A percentile compares a stretch with the other conserved stretches of the same genome.
These are phyloP conservation scores for Pestalotiopsis sp. DNA, from an alignment of 2,329 filamentous ascomycete genomes.

Conservation along the genomic window DNA sequence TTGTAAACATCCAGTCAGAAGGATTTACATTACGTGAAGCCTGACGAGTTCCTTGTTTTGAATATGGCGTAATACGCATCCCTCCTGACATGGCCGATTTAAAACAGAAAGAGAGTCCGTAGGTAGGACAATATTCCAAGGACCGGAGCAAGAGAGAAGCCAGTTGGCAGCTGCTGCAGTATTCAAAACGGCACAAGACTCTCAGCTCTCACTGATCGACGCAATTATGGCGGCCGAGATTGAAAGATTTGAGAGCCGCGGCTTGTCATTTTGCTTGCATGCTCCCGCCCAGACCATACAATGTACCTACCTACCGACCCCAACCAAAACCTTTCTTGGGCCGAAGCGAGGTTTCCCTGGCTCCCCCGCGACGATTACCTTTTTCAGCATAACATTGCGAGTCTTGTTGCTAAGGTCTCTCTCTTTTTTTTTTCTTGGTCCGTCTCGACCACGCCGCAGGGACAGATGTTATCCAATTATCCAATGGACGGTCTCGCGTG, in stretches of 20 bases:
- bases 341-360: background rate
- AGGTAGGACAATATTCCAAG: background rate
- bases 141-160: background rate
- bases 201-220: background rate
- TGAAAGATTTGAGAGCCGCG: background rate
- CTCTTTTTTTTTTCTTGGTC: background rate
- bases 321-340: background rate
- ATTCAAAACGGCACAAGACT: background rate
- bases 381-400: constrained; percentile 4
- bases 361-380: constrained; percentile 5
- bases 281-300: background rate
- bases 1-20: no score
- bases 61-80: no score
- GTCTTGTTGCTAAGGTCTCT: background rate
- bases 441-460: background rate
- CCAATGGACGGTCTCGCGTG: background rate
- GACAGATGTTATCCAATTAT: background rate
- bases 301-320: background rate
- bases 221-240: background rate
- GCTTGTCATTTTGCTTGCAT: background rate
- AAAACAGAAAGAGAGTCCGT: no score
- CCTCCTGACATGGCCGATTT: no score
- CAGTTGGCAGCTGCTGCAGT: background rate
- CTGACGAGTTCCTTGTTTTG: no score
- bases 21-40: no score